Conservation (phyloP, 108 stramenopile genomes). For the Nannochloropsis granulata region DNA sequence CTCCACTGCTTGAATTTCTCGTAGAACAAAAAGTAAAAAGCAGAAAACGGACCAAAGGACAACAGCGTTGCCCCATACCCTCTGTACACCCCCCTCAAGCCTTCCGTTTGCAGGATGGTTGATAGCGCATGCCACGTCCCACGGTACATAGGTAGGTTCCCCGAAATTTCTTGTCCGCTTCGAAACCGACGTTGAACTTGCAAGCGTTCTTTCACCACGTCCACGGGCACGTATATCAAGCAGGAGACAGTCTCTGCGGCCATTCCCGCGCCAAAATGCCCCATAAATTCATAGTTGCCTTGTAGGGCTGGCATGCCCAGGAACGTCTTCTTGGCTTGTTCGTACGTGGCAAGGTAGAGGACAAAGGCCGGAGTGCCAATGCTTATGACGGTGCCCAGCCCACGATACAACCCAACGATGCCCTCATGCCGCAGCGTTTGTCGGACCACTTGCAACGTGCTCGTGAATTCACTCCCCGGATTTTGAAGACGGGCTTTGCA, state of each 20-base stretch:
- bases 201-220: slow-evolving; percentile 92
- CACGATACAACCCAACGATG: slow-evolving; percentile 71
- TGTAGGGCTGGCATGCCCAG: neutral
- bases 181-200: slow-evolving; percentile 57
- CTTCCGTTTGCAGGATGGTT: slow-evolving; percentile 56
- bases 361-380: slow-evolving; percentile 85
- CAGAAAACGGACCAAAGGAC: slow-evolving; percentile 92
- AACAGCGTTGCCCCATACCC: slow-evolving; percentile 59
- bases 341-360: slow-evolving; percentile 81
- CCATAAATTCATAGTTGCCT: neutral
- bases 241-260: slow-evolving; percentile 45
- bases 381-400: slow-evolving; percentile 66
- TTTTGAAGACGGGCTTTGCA: slow-evolving; percentile 43
- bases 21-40: slow-evolving; percentile 85
- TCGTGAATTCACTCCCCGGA: slow-evolving; percentile 9
- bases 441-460: slow-evolving; percentile 27
- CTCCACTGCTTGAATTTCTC: slow-evolving; percentile 54
- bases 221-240: slow-evolving; percentile 87
- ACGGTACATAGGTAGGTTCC: slow-evolving; percentile 37
- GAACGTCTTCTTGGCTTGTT: slow-evolving; percentile 46
- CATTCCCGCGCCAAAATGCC: slow-evolving; percentile 27
- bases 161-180: neutral
- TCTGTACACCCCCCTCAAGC: slow-evolving; percentile 70
- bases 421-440: slow-evolving; percentile 49
- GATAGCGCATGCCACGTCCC: slow-evolving; percentile 60